phyloP scores from a whole-genome alignment of 805 yeast genomes.

The Suhomyces tanzawaensis region DNA sequence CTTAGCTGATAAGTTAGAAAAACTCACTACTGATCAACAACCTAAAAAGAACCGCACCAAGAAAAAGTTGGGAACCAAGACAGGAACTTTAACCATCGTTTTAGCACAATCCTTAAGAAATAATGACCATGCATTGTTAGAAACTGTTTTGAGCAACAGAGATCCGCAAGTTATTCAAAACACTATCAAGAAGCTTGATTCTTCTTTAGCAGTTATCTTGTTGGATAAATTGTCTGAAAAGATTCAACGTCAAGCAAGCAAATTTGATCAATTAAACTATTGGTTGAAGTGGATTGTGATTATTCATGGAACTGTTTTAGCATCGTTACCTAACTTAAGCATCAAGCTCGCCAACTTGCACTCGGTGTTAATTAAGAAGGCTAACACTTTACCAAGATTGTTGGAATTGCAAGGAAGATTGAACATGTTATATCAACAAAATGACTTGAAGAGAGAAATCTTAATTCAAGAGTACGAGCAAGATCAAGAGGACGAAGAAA shows the following conservation, averaged over 20 bases:
- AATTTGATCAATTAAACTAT: constrained; percentile 48
- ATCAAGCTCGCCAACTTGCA: constrained; percentile 45
- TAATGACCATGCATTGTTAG: constrained; percentile 82
- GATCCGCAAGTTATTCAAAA: constrained; percentile 50
- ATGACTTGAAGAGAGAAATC: constrained; percentile 41
- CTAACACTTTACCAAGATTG: constrained; percentile 47
- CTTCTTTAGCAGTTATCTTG: constrained; percentile 48
- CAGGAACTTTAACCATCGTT: constrained; percentile 69
- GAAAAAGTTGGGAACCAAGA: constrained; percentile 52
- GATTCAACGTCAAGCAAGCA: constrained; percentile 48
- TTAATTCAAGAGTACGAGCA: constrained; percentile 24
- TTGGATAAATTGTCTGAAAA: constrained; percentile 53
- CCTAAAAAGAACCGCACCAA: constrained; percentile 29
- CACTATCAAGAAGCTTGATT: constrained; percentile 49
- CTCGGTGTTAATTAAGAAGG: constrained; percentile 46
- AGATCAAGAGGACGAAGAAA: constrained; percentile 36
- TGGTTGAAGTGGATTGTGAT: constrained; percentile 59
- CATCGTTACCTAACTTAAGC: constrained; percentile 44
- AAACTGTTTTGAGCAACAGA: constrained; percentile 66
- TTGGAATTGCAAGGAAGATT: constrained; percentile 52
- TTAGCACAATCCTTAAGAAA: constrained; percentile 84
- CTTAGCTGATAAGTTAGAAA: constrained; percentile 54
- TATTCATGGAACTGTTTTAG: constrained; percentile 51
- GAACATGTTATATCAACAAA: constrained; percentile 44
- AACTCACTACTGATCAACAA: constrained; percentile 23